Conservation (phyloP, 129 eudicot genomes). For the Sambucus nigra region DNA sequence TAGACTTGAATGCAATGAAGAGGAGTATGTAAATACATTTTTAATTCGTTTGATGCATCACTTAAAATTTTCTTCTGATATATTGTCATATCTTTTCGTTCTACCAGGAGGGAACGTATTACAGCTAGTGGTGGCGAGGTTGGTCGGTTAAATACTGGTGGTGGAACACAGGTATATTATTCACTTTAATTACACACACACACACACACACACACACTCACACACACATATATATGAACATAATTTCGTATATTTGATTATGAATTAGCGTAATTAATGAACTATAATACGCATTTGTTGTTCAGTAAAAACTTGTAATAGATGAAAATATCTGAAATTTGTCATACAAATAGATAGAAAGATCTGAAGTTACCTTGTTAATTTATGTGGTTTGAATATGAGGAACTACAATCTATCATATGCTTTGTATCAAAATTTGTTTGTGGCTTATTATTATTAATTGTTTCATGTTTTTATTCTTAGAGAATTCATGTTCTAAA, state of each 20-base stretch:
- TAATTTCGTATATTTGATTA: not conserved
- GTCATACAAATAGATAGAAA: too few species aligned
- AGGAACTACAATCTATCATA: not conserved
- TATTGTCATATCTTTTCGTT: too few species aligned
- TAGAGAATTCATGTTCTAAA: too few species aligned
- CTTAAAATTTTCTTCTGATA: constrained; percentile 9
- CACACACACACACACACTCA: too few species aligned
- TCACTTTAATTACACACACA: not conserved
- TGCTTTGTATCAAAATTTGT: not conserved
- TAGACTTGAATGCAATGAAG: constrained; percentile 88
- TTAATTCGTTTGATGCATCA: constrained; percentile 1
- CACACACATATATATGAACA: too few species aligned
- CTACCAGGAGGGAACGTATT: constrained; percentile 76
- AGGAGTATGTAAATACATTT: constrained; percentile 51
- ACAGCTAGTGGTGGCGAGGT: constrained; percentile 96
- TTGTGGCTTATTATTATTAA: constrained; percentile 24
- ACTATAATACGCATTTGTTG: too few species aligned
- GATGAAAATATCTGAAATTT: too few species aligned
- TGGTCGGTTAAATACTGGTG: constrained; percentile 96
- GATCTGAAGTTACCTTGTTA: not conserved
- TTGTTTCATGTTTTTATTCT: too few species aligned
- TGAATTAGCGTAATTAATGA: not conserved
- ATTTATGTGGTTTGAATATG: not conserved
- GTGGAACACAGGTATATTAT: constrained; percentile 76
- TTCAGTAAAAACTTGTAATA: too few species aligned